phyloP scores from a whole-genome alignment of 352 stramenopile genomes.

The Aphanomyces invadans region DNA sequence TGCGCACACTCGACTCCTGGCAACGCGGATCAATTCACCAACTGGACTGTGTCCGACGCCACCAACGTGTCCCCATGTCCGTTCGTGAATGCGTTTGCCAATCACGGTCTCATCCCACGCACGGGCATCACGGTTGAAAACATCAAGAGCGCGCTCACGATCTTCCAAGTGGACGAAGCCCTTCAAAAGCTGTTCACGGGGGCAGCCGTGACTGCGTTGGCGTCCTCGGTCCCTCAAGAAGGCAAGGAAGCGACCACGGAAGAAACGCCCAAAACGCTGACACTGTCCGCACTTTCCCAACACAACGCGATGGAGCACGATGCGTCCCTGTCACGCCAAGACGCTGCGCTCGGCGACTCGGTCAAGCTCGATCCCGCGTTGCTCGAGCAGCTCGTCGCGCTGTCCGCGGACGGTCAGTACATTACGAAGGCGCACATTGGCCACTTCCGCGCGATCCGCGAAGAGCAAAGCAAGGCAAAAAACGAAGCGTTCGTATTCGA shows the following conservation, averaged over 20 bases:
- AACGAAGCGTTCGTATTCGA: conserved; percentile 42
- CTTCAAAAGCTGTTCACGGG: conserved; percentile 8
- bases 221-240: background rate
- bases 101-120: conserved; percentile 55
- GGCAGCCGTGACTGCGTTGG: background rate
- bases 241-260: background rate
- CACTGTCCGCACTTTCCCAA: conserved; percentile 42
- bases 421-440: conserved; percentile 38
- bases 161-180: conserved; percentile 1
- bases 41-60: conserved; percentile 12
- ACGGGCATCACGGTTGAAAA: conserved; percentile 58
- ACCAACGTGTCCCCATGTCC: conserved; percentile 38
- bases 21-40: background rate
- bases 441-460: conserved; percentile 41
- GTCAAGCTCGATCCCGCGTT: conserved; percentile 46
- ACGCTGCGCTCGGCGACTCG: conserved; percentile 38
- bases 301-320: conserved; percentile 68
- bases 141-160: conserved; percentile 24
- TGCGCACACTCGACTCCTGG: conserved; percentile 14
- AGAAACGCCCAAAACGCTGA: conserved; percentile 23
- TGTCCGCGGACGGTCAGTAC: conserved; percentile 26
- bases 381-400: conserved; percentile 32
- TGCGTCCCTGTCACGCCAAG: conserved; percentile 56
- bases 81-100: conserved; percentile 58
- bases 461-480: conserved; percentile 32